Base-by-base conservation (phyloP, 768 basidiomycete species). In the Serendipita sp. region DNA sequence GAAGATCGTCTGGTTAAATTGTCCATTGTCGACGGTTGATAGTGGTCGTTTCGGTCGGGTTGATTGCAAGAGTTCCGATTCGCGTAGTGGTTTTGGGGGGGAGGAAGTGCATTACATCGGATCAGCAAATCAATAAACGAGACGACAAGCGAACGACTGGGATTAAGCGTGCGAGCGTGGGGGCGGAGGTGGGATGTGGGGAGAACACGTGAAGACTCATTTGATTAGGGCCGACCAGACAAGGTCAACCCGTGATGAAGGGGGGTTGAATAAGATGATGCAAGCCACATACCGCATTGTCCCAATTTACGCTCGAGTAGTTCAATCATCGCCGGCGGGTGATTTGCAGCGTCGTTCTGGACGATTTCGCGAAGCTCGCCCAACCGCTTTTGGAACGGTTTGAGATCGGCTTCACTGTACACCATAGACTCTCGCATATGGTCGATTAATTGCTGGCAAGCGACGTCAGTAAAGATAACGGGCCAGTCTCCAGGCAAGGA, bases 381-480 rank as follows among this genome's bases (percentile, higher is more conserved):
- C 62, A 98, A 75, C 65, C 96, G 84, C 67, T 81, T 79, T 64
- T 86, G 83, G 75, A 97, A 98, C 1, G 96, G 93, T 33, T 80
- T 79, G 34, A 98, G 84, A 75, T 96, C 91, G 27, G 85, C 76
- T 71, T 93, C 90, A 68, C 91, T 97, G 75, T 97, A 98, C 50
- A 91, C 86, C 3, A 87, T 87, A 0, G 91, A 92, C 72, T 99
- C 96, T 73, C 93, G 89, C 87, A 97, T 89, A 72, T 94, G 91
- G 71, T 87, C 85, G 53, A 95, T 80, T 43, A 96, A 87, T 92
- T 93, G 88, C 91, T 95, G 76, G 68, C 69, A 69, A 18, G 44
- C 5, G 48, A 58, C 52, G 52, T 66, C 53, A 45, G 66, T 66
- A 29, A 16, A 45, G 44, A 48, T 8, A 58, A 15, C 46, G 27